Percentiles rank a stretch among this genome's conserved stretches.
Evolutionary conservation across 2,329 filamentous ascomycete genomes (phyloP).

Genomic region (Metarhizium album): DNA sequence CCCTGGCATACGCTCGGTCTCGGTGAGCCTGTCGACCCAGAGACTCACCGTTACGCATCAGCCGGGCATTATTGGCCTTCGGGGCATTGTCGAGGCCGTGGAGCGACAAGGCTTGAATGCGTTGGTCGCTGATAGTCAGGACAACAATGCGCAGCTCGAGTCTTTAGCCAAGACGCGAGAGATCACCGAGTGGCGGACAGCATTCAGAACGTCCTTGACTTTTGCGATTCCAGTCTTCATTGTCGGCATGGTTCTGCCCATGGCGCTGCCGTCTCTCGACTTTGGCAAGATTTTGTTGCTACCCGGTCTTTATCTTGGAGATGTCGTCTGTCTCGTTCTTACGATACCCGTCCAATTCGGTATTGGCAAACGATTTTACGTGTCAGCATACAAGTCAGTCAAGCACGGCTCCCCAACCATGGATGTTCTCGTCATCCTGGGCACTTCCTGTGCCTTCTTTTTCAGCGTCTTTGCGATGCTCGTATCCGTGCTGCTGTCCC

Average conservation of each 20-base stretch:
- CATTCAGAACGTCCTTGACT: constrained; percentile 64
- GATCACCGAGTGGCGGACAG: constrained; percentile 82
- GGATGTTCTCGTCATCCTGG: constrained; percentile 91
- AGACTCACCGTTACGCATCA: constrained; percentile 65
- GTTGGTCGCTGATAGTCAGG: constrained; percentile 78
- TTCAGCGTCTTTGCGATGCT: constrained; percentile 85
- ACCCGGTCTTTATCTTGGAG: constrained; percentile 76
- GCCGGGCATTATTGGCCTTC: constrained; percentile 62
- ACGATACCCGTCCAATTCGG: constrained; percentile 95
- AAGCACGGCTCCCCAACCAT: constrained; percentile 90
- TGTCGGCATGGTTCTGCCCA: constrained; percentile 88
- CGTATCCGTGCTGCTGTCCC: constrained; percentile 63
- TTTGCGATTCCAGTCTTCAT: constrained; percentile 89
- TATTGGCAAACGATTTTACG: constrained; percentile 87
- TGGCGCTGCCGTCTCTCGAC: constrained; percentile 66
- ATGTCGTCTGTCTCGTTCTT: constrained; percentile 70
- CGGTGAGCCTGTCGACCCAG: constrained; percentile 62
- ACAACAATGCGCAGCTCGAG: constrained; percentile 93
- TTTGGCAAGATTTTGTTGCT: constrained; percentile 59
- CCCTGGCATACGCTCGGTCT: constrained; percentile 63
- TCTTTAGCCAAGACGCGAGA: constrained; percentile 94
- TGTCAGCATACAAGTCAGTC: constrained; percentile 85
- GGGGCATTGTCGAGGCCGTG: constrained; percentile 69
- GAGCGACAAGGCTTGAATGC: constrained; percentile 83
- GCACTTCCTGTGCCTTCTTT: constrained; percentile 91